Conservation (phyloP, 2,329 filamentous ascomycete species). For the Dactylellina parvicollis region DNA sequence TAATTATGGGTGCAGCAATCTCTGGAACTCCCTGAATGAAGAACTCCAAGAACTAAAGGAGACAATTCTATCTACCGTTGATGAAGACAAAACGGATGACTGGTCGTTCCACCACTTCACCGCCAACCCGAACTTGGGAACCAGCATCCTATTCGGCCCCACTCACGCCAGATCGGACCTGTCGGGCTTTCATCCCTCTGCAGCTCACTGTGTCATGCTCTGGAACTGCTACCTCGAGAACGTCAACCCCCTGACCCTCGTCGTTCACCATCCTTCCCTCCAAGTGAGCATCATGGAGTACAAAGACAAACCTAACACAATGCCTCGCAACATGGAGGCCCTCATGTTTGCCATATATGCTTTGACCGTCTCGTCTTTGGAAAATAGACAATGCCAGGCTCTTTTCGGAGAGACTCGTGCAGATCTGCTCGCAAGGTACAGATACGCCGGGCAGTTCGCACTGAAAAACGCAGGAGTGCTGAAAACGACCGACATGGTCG, state of each 20-base stretch:
- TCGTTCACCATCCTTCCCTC: slow-evolving; percentile 76
- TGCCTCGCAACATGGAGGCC: slow-evolving; percentile 70
- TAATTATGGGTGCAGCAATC: slow-evolving; percentile 18
- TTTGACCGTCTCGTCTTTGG: slow-evolving; percentile 69
- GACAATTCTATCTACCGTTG: slow-evolving; percentile 27
- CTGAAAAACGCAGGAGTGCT: slow-evolving; percentile 75
- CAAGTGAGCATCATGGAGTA: slow-evolving; percentile 26
- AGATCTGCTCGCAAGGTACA: slow-evolving; percentile 67
- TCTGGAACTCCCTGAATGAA: slow-evolving; percentile 47
- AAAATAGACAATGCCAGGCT: slow-evolving; percentile 66
- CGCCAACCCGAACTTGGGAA: background rate
- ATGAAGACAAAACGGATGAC: slow-evolving; percentile 45
- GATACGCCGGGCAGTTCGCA: slow-evolving; percentile 71
- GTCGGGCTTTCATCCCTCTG: slow-evolving; percentile 69
- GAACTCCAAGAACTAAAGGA: slow-evolving; percentile 52
- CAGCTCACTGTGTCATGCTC: slow-evolving; percentile 73
- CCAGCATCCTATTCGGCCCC: slow-evolving; percentile 38
- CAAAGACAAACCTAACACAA: slow-evolving; percentile 64
- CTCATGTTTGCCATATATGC: slow-evolving; percentile 75
- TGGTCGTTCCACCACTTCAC: slow-evolving; percentile 2
- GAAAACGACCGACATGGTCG: slow-evolving; percentile 71
- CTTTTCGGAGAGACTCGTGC: slow-evolving; percentile 68
- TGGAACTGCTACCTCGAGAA: slow-evolving; percentile 80
- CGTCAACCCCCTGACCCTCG: slow-evolving; percentile 77
- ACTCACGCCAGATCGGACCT: slow-evolving; percentile 61